Conservation (phyloP, 257 asterid species). For the Jasminum sambac region DNA sequence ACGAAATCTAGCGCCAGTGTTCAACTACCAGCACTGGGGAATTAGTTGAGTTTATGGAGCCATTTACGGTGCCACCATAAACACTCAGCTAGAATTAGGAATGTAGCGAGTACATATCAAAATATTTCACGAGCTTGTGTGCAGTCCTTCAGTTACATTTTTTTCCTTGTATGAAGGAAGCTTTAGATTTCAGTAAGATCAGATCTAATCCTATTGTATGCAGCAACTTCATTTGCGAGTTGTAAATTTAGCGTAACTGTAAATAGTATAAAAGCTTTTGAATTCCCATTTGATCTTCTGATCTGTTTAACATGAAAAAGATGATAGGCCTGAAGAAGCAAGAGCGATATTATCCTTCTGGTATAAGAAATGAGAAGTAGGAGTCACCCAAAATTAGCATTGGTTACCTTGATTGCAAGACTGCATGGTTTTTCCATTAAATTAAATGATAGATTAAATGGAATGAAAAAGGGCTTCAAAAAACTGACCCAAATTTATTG, state of each 20-base stretch:
- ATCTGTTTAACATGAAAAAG: neutral
- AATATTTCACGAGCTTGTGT: slow-evolving; percentile 20
- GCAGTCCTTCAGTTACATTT: slow-evolving; percentile 15
- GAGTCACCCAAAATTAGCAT: neutral
- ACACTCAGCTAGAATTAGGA: slow-evolving; percentile 7
- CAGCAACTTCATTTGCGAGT: slow-evolving; percentile 9
- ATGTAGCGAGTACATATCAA: neutral
- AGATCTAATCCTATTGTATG: neutral
- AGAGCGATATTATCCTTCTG: neutral
- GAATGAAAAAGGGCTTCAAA: neutral
- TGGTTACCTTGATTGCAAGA: neutral
- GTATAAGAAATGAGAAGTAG: neutral
- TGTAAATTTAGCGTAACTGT: neutral
- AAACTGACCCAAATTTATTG: neutral
- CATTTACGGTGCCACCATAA: neutral
- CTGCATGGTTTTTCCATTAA: neutral
- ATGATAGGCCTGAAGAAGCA: neutral
- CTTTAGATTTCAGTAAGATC: neutral
- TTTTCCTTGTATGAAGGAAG: slow-evolving; percentile 6
- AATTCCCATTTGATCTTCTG: neutral
- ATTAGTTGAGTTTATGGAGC: slow-evolving; percentile 17
- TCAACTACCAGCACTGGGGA: neutral
- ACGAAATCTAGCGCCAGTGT: neutral
- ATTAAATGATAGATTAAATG: neutral
- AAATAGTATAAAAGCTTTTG: neutral